Conservation (phyloP, 306 rosid genomes). For the Lablab purpureus region DNA sequence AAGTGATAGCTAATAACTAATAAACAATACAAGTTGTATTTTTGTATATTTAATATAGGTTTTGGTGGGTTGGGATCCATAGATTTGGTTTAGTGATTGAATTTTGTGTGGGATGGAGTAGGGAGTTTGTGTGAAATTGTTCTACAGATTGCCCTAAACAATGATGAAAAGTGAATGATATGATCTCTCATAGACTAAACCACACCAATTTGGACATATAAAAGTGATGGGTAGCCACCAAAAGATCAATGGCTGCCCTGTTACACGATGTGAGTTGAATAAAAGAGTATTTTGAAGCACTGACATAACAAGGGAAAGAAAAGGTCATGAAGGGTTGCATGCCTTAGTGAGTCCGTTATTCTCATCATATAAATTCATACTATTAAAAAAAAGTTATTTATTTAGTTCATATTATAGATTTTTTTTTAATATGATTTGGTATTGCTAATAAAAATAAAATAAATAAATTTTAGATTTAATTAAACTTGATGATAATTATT, state of each 20-base stretch:
- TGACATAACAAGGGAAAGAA: constrained; percentile 22
- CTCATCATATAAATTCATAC: too few relatives aligned
- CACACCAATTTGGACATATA: neutral
- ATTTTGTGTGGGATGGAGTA: neutral
- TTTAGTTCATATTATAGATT: too few relatives aligned
- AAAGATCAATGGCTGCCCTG: constrained; percentile 5
- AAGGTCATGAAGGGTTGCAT: constrained; percentile 7
- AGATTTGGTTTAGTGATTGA: neutral
- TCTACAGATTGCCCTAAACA: constrained; percentile 27
- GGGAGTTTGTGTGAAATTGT: constrained; percentile 7
- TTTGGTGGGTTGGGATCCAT: neutral
- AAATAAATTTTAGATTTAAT: too few relatives aligned
- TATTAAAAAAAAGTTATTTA: too few relatives aligned
- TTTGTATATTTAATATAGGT: neutral
- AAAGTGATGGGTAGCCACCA: neutral
- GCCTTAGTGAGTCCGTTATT: too few relatives aligned
- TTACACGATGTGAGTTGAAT: constrained; percentile 18
- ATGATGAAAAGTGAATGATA: constrained; percentile 10
- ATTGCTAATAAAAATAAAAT: too few relatives aligned
- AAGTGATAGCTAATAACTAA: neutral
- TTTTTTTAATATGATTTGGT: too few relatives aligned
- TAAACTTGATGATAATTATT: too few relatives aligned
- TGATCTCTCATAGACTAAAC: constrained; percentile 2
- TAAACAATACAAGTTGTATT: constrained; percentile 2
- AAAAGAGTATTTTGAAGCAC: neutral